Conservation (phyloP, 441 rosid species). For the Populus tomentosa region DNA sequence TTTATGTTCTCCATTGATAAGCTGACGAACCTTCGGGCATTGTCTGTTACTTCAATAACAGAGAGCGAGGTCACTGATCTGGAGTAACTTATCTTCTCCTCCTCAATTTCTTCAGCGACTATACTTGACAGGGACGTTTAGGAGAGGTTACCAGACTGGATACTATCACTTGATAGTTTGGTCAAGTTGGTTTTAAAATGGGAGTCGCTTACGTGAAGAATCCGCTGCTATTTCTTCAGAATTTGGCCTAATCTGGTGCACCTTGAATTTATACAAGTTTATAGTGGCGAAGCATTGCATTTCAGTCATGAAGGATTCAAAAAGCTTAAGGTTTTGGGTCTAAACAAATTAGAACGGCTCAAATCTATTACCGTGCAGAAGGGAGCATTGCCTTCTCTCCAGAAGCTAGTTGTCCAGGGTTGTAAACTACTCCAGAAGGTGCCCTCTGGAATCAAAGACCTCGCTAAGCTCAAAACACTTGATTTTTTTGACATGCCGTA, state of each 20-base stretch:
- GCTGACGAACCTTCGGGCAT: constrained; percentile 24
- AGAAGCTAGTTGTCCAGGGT: constrained; percentile 30
- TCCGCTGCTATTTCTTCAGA: constrained; percentile 26
- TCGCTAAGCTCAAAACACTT: constrained; percentile 26
- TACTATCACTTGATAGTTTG: constrained; percentile 20
- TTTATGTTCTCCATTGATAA: constrained; percentile 31
- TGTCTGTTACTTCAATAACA: constrained; percentile 23
- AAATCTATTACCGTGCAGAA: constrained; percentile 18
- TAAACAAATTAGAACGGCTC: constrained; percentile 34
- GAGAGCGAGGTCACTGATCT: constrained; percentile 28
- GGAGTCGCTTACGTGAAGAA: constrained; percentile 31
- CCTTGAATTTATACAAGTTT: constrained; percentile 36
- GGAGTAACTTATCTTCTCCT: constrained; percentile 14
- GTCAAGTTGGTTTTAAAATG: constrained; percentile 27
- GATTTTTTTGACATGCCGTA: constrained; percentile 39
- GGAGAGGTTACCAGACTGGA: constrained; percentile 36
- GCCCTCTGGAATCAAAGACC: constrained; percentile 39
- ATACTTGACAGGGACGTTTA: constrained; percentile 30
- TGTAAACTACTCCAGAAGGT: constrained; percentile 33
- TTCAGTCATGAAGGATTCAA: constrained; percentile 28
- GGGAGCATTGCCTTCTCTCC: constrained; percentile 39
- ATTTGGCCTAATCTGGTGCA: constrained; percentile 34
- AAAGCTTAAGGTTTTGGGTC: constrained; percentile 34
- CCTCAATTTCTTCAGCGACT: constrained; percentile 33
- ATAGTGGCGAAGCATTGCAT: constrained; percentile 24